Base-by-base conservation (phyloP, 345 rosid genomes). In the Erucastrum elatum region DNA sequence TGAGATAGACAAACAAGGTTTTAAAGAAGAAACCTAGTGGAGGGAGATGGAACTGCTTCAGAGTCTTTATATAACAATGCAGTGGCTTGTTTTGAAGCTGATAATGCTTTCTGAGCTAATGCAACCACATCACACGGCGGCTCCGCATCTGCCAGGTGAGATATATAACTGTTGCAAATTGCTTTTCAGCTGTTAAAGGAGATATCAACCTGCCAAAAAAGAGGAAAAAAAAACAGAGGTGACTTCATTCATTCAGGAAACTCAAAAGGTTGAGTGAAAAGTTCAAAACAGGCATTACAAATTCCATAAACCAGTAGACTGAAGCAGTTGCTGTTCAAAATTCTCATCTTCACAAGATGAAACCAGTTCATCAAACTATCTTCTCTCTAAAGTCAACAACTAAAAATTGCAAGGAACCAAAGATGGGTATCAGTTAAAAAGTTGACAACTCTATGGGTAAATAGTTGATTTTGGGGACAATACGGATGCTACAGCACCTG, bases 21-120 rank as follows among this genome's bases (percentile, higher is more conserved):
- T 12, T 21, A 35, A 76, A 75, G 72, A 71, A 77, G 61, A 35
- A 85, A 92, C 96, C 90, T 88, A 59, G 88, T 73, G 41, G 41
- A 10, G 72, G 82, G 86, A 55, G 76, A 70, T 71, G 67, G 69
- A 66, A 62, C 27, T 13, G 75, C 51, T 60, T 77, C 70, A 46
- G 81, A 59, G 62, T 85, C 86, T 1, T 82, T 86, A 81, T 74
- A 82, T 37, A 90, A 73, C 60, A 75, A 79, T 39, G 85, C 90
- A 56, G 21, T 21, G 21, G 91, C 93, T 80, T 87, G 86, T 86
- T 86, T 90, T 4, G 96, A 89, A 66, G 91, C 93, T 71, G 84
- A 88, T 81, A 94, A 85, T 72, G 96, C 97, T 80, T 83, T 84
- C 68, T 85, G 86, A 66, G 98, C 98, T 46, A 91, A 66, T 56